Base-by-base conservation (phyloP, 768 basidiomycete species). In the Rhodotorula graminis region DNA sequence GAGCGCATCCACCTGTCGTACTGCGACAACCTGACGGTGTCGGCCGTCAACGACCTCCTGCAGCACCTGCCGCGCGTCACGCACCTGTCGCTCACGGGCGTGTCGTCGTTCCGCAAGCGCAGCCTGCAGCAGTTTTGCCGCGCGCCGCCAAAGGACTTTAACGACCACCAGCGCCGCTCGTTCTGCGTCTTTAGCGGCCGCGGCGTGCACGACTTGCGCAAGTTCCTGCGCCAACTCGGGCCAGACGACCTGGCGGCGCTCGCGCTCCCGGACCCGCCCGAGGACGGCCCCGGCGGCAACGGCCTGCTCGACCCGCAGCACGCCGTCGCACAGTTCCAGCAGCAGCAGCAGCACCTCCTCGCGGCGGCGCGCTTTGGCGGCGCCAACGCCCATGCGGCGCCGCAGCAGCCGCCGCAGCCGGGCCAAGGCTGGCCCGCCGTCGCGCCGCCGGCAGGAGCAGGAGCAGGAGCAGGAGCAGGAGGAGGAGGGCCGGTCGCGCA, bases 161-260 rank as follows among this genome's bases (percentile, higher is more conserved):
- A 91, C 79, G 84, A 88, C 50, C 89, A 88, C 60, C 96, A 99
- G 80, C 88, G 92, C 61, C 84, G 86, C 29, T 87, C 92, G 9
- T 99, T 98, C 80, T 98, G 96, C 81, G 96, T 99, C 25, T 99
- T 91, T 83, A 97, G 95, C 19, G 92, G 93, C 31, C 88, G 88
- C 75, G 94, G 95, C 14, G 91, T 99, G 3, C 83, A 85, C 19
- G 88, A 92, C 61, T 85, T 99, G 29, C 86, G 95, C 46, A 83
- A 87, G 27, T 93, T 88, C 80, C 83, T 99, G 25, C 61, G 68
- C 37, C 49, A 67, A 4, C 64, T 78, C 55, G 53, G 37, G 44
- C 53, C 42, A 11, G 18, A 9, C 27, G 69, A 66, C 42, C 55
- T 65, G 42, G 57, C 42, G 23, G 29, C 44, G 27, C 56, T 65